phyloP scores from a whole-genome alignment of 2,329 filamentous ascomycete genomes.

The Tolypocladium pustulatum region DNA sequence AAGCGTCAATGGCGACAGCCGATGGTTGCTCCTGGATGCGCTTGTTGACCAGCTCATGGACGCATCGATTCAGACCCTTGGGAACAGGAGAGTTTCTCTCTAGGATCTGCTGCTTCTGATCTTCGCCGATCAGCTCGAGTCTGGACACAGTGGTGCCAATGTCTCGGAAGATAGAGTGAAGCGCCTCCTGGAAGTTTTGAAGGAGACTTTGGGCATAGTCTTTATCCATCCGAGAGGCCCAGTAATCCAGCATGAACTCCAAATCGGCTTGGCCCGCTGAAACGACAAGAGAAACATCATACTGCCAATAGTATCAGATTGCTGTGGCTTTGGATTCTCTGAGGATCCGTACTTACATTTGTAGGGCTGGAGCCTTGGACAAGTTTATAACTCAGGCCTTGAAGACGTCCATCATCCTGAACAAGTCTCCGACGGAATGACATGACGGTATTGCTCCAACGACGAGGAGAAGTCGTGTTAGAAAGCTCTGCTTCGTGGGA shows the following conservation, averaged over 20 bases:
- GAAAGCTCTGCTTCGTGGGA: background rate
- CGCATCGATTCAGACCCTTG: background rate
- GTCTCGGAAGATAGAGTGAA: background rate
- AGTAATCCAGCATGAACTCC: background rate
- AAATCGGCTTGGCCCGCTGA: background rate
- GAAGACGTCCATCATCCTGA: background rate
- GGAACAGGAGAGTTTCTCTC: slow-evolving; percentile 2
- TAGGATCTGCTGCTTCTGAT: background rate
- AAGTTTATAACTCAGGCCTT: background rate
- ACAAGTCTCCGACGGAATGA: background rate
- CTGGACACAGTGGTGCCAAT: background rate
- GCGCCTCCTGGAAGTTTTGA: background rate
- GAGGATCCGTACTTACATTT: background rate
- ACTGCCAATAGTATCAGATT: background rate
- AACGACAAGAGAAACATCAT: background rate
- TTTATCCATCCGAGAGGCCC: background rate
- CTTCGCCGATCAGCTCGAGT: background rate
- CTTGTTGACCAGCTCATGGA: slow-evolving; percentile 11
- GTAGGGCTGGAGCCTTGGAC: background rate
- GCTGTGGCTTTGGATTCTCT: background rate
- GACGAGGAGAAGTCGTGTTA: background rate
- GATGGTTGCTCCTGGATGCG: slow-evolving; percentile 3
- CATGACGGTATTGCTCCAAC: background rate
- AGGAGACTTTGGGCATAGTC: background rate
- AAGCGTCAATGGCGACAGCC: slow-evolving; percentile 9